Conservation (phyloP, 2,329 filamentous ascomycete genomes). For the Cladosporium sp. region DNA sequence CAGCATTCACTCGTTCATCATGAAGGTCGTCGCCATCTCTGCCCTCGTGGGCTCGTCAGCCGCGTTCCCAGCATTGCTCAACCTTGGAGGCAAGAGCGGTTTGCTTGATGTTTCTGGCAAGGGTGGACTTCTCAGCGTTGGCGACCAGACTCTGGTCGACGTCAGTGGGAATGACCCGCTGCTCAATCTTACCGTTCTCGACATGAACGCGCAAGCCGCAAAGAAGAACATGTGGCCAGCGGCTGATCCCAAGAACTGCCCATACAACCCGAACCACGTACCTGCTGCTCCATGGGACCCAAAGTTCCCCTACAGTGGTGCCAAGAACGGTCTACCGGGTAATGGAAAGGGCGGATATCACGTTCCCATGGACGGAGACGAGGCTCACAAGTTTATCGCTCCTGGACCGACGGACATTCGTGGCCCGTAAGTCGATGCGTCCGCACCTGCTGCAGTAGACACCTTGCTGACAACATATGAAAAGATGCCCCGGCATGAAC, state of each 20-base stretch:
- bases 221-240: constrained; percentile 2
- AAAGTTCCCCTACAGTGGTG: constrained; percentile 37
- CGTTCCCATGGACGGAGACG: constrained; percentile 40
- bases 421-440: constrained; percentile 29
- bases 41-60: constrained; percentile 5
- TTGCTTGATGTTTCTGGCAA: constrained; percentile 17
- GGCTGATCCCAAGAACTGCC: constrained; percentile 25
- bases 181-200: constrained; percentile 11
- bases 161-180: constrained; percentile 11
- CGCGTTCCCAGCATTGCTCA: constrained; percentile 12
- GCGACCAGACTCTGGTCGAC: not conserved
- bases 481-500: constrained; percentile 31
- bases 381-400: constrained; percentile 32
- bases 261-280: constrained; percentile 36
- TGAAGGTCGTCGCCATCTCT: constrained; percentile 5
- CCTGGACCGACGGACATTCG: constrained; percentile 36
- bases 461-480: not conserved
- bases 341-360: constrained; percentile 38
- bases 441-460: not conserved
- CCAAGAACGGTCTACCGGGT: constrained; percentile 38
- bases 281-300: constrained; percentile 30
- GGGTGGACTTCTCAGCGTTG: constrained; percentile 13
- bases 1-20: not conserved
- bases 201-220: not conserved
- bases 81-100: constrained; percentile 10